These are phyloP conservation scores for Lachnellula cervina DNA, from an alignment of 2,329 filamentous ascomycete species.

Conservation along the genomic window DNA sequence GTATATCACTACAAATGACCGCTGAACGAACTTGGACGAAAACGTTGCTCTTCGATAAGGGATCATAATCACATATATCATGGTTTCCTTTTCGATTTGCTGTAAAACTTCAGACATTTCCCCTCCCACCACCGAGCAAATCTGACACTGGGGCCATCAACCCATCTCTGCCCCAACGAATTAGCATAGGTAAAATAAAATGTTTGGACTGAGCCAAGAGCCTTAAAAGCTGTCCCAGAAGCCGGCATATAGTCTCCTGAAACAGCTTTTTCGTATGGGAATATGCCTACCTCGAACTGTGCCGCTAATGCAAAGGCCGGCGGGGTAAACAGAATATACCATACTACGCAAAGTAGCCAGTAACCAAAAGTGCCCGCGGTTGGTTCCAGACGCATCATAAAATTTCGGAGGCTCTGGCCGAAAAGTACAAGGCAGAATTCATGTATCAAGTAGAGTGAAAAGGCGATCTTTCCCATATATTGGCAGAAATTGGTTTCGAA, in stretches of 20 bases:
- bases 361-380: constrained; percentile 4
- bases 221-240: too few species aligned
- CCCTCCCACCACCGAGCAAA: constrained; percentile 53
- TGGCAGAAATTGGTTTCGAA: constrained; percentile 46
- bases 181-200: too few species aligned
- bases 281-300: constrained; percentile 35
- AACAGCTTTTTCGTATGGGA: constrained; percentile 23
- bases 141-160: constrained; percentile 51
- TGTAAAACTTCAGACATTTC: constrained; percentile 39
- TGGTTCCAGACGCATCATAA: constrained; percentile 7
- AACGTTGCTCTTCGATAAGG: too few species aligned
- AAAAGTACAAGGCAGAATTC: constrained; percentile 28
- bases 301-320: constrained; percentile 38
- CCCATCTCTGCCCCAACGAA: constrained; percentile 30
- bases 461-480: constrained; percentile 52
- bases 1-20: too few species aligned
- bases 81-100: not conserved
- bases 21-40: too few species aligned
- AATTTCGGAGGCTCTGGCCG: constrained; percentile 20
- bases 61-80: too few species aligned
- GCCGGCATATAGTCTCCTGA: too few species aligned
- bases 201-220: too few species aligned
- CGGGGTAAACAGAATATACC: constrained; percentile 30
- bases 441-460: constrained; percentile 49
- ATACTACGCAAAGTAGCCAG: constrained; percentile 17